These are phyloP conservation scores for Mycogone perniciosa DNA, from an alignment of 2,329 filamentous ascomycete genomes.

Conservation along the genomic window DNA sequence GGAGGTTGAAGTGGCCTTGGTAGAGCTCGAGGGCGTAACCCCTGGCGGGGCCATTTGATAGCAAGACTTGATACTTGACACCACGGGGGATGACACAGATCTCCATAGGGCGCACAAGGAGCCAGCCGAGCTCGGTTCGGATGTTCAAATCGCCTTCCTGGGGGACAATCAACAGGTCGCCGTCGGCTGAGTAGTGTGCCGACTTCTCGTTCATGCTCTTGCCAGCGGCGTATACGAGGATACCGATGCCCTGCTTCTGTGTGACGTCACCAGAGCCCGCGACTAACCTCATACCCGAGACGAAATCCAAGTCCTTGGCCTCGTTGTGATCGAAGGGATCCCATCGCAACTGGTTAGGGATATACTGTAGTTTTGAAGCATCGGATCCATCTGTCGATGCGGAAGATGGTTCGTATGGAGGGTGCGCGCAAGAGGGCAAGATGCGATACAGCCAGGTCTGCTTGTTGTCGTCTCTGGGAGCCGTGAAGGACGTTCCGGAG, in stretches of 20 bases:
- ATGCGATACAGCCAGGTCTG: slow-evolving; percentile 70
- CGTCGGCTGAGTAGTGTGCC: slow-evolving; percentile 80
- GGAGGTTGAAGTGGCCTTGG: slow-evolving; percentile 64
- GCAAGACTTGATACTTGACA: slow-evolving; percentile 64
- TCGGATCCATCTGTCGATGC: slow-evolving; percentile 18
- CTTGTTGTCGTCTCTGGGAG: slow-evolving; percentile 60
- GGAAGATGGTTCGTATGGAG: slow-evolving; percentile 45
- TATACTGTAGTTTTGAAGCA: slow-evolving; percentile 27
- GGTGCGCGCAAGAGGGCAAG: slow-evolving; percentile 57
- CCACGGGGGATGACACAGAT: slow-evolving; percentile 71
- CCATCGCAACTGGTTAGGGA: slow-evolving; percentile 78
- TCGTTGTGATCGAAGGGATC: slow-evolving; percentile 71
- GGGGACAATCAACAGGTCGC: slow-evolving; percentile 69
- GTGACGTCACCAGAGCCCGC: slow-evolving; percentile 75
- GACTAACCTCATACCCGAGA: slow-evolving; percentile 58
- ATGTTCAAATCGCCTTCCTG: slow-evolving; percentile 71
- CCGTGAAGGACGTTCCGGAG: slow-evolving; percentile 66
- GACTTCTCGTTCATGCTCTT: slow-evolving; percentile 67
- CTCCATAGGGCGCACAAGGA: slow-evolving; percentile 72
- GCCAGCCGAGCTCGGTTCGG: slow-evolving; percentile 66
- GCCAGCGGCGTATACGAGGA: slow-evolving; percentile 73
- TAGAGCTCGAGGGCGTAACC: slow-evolving; percentile 74
- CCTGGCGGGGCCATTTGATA: slow-evolving; percentile 54
- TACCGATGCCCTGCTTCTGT: slow-evolving; percentile 71
- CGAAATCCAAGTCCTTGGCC: slow-evolving; percentile 41